Percentiles rank a stretch among this genome's conserved stretches.
phyloP scores from a whole-genome alignment of 2,329 filamentous ascomycete species.

The Colletotrichum liriopes region DNA sequence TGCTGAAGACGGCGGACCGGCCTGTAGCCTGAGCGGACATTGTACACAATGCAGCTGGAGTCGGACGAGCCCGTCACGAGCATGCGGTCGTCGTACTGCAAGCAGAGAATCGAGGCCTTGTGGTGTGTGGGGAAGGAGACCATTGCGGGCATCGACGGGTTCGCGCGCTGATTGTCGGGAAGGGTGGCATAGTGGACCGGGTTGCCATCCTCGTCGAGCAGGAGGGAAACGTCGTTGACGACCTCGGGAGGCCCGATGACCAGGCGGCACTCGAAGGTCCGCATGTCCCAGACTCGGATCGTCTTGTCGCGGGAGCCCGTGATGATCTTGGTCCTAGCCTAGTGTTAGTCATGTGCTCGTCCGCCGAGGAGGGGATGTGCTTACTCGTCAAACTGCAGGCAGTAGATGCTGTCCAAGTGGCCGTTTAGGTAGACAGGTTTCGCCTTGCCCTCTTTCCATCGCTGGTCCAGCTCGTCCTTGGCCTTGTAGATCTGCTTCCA shows the following conservation, averaged over 20 bases:
- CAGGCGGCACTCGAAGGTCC: constrained; percentile 86
- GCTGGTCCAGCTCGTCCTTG: constrained; percentile 80
- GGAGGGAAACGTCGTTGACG: constrained; percentile 66
- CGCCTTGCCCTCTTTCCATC: constrained; percentile 86
- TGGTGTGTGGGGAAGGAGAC: constrained; percentile 79
- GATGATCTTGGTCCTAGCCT: constrained; percentile 88
- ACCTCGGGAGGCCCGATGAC: constrained; percentile 86
- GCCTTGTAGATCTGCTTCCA: constrained; percentile 91
- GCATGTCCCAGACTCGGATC: constrained; percentile 96
- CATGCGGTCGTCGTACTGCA: constrained; percentile 94
- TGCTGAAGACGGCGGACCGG: constrained; percentile 84
- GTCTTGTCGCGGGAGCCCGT: constrained; percentile 96
- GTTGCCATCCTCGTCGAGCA: constrained; percentile 66
- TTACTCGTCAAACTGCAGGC: constrained; percentile 96
- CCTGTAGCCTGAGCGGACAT: constrained; percentile 82
- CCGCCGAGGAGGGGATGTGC: constrained; percentile 50
- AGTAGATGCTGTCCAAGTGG: constrained; percentile 97
- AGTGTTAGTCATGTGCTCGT: constrained; percentile 51
- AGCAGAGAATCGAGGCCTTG: constrained; percentile 91
- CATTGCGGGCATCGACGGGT: constrained; percentile 67
- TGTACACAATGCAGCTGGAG: constrained; percentile 91
- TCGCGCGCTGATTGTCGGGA: constrained; percentile 62
- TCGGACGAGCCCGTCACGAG: constrained; percentile 97
- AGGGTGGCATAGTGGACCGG: constrained; percentile 70
- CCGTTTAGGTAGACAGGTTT: constrained; percentile 91